These are phyloP conservation scores for Candida labiduridarum DNA, from an alignment of 1,139 yeast species.

Conservation along the genomic window DNA sequence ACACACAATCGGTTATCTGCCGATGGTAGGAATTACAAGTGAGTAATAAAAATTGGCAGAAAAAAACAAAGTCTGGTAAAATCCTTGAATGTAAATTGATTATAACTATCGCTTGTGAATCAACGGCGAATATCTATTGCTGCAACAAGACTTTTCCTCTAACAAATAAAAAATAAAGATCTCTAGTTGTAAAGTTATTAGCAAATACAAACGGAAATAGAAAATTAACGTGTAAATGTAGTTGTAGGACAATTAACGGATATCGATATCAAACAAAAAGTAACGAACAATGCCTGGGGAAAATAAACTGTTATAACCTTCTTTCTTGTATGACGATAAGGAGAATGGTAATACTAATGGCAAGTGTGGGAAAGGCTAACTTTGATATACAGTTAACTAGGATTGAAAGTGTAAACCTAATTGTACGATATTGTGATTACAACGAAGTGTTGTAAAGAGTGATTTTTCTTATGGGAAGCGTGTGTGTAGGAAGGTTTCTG, in stretches of 20 bases:
- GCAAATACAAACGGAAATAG: neutral
- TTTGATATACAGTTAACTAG: too few species aligned
- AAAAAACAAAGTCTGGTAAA: neutral
- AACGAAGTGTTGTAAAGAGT: too few species aligned
- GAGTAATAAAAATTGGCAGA: neutral
- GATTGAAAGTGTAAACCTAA: too few species aligned
- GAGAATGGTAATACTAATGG: too few species aligned
- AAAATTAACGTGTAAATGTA: neutral
- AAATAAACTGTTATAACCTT: neutral
- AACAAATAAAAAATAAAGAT: neutral
- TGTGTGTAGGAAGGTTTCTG: too few species aligned
- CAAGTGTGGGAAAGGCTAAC: too few species aligned
- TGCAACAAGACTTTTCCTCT: neutral
- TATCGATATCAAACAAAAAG: neutral
- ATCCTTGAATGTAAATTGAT: neutral
- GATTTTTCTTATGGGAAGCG: too few species aligned
- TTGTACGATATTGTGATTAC: too few species aligned
- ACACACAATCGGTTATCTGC: neutral
- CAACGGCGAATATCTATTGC: too few species aligned
- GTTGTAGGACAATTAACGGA: neutral
- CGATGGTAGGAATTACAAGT: neutral
- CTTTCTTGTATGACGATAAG: too few species aligned
- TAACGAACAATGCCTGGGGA: neutral
- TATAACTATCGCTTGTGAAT: too few species aligned
- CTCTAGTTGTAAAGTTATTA: constrained; percentile 4